These are phyloP conservation scores for Pseudomassariella vexata DNA, from an alignment of 2,329 filamentous ascomycete genomes.

Conservation along the genomic window DNA sequence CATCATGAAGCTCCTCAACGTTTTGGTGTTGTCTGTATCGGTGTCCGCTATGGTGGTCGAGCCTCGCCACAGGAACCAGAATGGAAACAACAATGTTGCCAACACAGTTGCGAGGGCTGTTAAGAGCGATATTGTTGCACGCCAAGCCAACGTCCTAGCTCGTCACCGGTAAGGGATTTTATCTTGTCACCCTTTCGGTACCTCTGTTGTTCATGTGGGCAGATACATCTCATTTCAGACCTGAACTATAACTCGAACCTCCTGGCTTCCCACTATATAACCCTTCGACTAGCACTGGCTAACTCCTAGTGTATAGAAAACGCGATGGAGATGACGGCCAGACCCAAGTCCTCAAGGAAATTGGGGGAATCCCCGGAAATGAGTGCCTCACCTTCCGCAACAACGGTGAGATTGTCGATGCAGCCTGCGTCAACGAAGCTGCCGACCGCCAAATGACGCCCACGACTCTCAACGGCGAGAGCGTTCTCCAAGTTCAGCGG, in stretches of 20 bases:
- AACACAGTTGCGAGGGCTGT: background rate
- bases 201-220: too few relatives aligned
- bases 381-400: conserved; percentile 35
- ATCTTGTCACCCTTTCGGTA: too few relatives aligned
- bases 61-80: background rate
- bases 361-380: conserved; percentile 28
- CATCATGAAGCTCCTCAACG: conserved; percentile 2
- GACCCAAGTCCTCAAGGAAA: conserved; percentile 33
- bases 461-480: conserved; percentile 22
- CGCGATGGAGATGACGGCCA: too few relatives aligned
- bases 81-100: background rate
- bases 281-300: too few relatives aligned
- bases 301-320: too few relatives aligned
- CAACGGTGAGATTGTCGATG: conserved; percentile 35
- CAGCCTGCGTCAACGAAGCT: conserved; percentile 28
- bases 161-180: too few relatives aligned
- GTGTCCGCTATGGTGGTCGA: conserved; percentile 1
- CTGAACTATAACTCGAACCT: too few relatives aligned
- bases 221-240: too few relatives aligned
- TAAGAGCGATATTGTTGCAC: too few relatives aligned
- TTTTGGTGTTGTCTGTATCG: background rate
- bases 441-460: conserved; percentile 34
- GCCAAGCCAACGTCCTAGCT: too few relatives aligned
- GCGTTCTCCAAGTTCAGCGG: conserved; percentile 31
- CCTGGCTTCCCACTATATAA: too few relatives aligned